Evolutionary conservation across 108 stramenopile genomes (phyloP), one percentile per base, ranked within the genome.

Genomic region (Cyclotella cryptica): DNA sequence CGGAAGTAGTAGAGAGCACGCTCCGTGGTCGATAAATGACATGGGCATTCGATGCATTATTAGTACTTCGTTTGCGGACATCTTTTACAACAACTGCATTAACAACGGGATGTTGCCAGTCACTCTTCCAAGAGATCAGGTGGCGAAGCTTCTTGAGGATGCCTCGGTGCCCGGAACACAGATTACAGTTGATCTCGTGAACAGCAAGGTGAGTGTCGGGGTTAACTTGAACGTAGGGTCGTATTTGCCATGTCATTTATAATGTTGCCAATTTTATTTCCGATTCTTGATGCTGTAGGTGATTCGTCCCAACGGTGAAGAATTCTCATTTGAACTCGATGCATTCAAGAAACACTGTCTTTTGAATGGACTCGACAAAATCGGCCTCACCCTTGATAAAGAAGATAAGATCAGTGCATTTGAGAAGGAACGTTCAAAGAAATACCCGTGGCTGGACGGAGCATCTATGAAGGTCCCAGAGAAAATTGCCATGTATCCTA

Each of bases 1-100:
- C 69, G 95, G 97, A 59, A 92, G 90, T 40, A 88, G 87, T 61
- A 90, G 97, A 44, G 97, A 97, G 80, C 97, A 97, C 72, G 97
- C 97, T n/a, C 97, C 97, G 3, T 97, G 97, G 97, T 90, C 92
- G 21, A 96, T 97, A 74, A 91, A 89, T 63, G 97, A 97, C 74
- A 87, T 94, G 90, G 97, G 97, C 21, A 93, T 97, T 69, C 80
- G 89, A 64, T 94, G 92, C 77, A 87, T 98, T 73, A 95, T 98
- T 72, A 85, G 89, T 61, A 96, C 97, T 47, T 90, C 89, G 14
- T 98, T 98, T 85, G 95, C 95, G 41, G 97, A 98, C 75, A 98
- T 98, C 29, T 98, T 98, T 83, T 98, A 93, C 90, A 96, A 96
- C 86, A 98, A 98, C 80, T 98, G 97, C 83, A 96, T 98, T 78